Base-by-base conservation (phyloP, 2,329 filamentous ascomycete species). In the Xylariaceae sp. region DNA sequence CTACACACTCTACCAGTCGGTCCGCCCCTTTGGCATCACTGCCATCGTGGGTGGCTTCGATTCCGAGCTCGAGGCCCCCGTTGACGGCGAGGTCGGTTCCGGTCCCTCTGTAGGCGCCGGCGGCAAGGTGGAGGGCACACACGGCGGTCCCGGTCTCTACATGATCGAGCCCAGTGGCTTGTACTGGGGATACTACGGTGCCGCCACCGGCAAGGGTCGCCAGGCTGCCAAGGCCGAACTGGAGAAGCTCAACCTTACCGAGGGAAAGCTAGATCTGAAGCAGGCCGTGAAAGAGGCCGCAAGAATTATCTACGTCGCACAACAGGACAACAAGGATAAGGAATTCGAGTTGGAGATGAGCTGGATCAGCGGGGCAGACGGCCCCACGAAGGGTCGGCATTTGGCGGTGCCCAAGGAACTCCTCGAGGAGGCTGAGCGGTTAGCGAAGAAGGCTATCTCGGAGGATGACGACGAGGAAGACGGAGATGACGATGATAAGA, bases 261-360 rank as follows among this genome's bases (percentile, higher is more conserved):
- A 85, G 11, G 87, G 83, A 48, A 86, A 80, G 44, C 80, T 97
- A 47, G 88, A 86, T 54, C 76, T 99, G 52, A 77, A 87, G 66
- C 85, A 97, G 66, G 94, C 87, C 44, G 89, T 99, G 65, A 96
- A 95, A 78, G 89, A 97, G 77, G 94, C 94, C 32, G 94, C 94
- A 49, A 80, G 90, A 54, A 99, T 99, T 72, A 97, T 99, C 72
- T 95, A 96, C 70, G 83, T 96, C 53, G 91, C 92, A 43, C 94
- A 99, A 68, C 94, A 97, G 71, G 94, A 99, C 71, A 97, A 92
- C 79, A 97, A 97, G 77, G 94, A 97, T 75, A 99, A 99, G 79
- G 94, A 97, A 58, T 99, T 97, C 66, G 94, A 99, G 82, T 78
- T 99, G 52, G 94, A 99, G 77, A 95, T 99, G 90, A 95, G 89